phyloP scores from a whole-genome alignment of 1,139 yeast genomes.

The Geotrichum fermentans region DNA sequence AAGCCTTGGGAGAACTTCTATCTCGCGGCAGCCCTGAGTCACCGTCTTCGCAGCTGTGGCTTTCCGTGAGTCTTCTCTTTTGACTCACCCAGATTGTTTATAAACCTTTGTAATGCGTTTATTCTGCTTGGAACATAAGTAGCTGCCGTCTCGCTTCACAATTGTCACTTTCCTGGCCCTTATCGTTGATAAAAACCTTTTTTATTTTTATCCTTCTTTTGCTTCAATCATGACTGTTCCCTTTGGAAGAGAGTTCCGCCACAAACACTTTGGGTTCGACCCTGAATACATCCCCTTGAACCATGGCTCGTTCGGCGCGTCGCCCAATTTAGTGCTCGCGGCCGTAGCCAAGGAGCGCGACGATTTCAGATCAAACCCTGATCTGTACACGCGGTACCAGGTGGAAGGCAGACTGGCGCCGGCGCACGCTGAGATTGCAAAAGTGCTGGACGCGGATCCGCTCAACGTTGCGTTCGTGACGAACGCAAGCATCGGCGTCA shows the following conservation, averaged over 20 bases:
- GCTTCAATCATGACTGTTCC: conserved; percentile 23
- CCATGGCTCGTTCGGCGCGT: conserved; percentile 31
- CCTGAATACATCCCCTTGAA: conserved; percentile 26
- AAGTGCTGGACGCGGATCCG: conserved; percentile 43
- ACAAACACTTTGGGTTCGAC: conserved; percentile 43
- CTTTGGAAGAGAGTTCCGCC: conserved; percentile 53
- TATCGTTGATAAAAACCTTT: too few species aligned
- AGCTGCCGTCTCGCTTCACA: too few species aligned
- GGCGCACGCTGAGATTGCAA: conserved; percentile 38
- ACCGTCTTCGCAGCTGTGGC: too few species aligned
- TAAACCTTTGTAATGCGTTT: too few species aligned
- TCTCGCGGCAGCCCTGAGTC: too few species aligned
- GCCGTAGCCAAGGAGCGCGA: conserved; percentile 22
- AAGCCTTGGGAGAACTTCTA: too few species aligned
- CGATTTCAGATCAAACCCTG: conserved; percentile 42
- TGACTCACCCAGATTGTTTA: too few species aligned
- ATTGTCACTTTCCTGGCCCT: too few species aligned
- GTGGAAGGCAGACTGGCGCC: conserved; percentile 33
- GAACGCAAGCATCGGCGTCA: conserved; percentile 62
- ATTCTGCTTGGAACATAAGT: too few species aligned
- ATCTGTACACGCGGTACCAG: conserved; percentile 37
- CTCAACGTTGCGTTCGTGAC: conserved; percentile 47
- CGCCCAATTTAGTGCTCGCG: conserved; percentile 25
- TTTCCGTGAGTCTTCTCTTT: too few species aligned
- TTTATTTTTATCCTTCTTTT: too few species aligned